A percentile compares a stretch with the other conserved stretches of the same genome.
phyloP scores from a whole-genome alignment of 192 early-diverging fungal genomes.

The Linnemannia zychae region DNA sequence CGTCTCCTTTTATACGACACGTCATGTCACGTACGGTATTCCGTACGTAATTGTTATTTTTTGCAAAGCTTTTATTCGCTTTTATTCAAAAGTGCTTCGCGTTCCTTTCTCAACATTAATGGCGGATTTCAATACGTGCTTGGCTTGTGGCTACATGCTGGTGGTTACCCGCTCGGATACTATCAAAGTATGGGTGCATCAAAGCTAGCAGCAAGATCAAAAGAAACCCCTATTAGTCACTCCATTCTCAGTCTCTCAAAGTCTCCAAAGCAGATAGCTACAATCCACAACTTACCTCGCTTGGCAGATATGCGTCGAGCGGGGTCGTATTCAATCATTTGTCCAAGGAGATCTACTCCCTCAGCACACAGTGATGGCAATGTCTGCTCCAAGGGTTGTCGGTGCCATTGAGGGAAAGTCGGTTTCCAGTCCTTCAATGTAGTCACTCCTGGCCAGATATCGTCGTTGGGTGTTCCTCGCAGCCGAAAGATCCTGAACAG shows the following conservation, averaged over 20 bases:
- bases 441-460: constrained; percentile 70
- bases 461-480: constrained; percentile 81
- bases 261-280: not conserved
- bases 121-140: constrained; percentile 1
- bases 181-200: constrained; percentile 82
- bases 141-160: not conserved
- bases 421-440: constrained; percentile 62
- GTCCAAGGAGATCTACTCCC: constrained; percentile 76
- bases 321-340: constrained; percentile 84
- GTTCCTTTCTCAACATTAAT: not conserved
- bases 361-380: constrained; percentile 77
- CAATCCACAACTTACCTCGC: constrained; percentile 21
- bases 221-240: not conserved
- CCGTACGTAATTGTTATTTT: not conserved
- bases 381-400: constrained; percentile 68
- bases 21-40: constrained; percentile 21
- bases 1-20: constrained; percentile 16
- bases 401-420: constrained; percentile 69
- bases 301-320: constrained; percentile 72
- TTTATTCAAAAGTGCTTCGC: not conserved
- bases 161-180: constrained; percentile 12
- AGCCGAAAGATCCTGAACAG: constrained; percentile 70
- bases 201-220: constrained; percentile 59
- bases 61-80: not conserved
- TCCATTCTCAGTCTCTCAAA: not conserved